These are phyloP conservation scores for Hypoxylon sp. DNA, from an alignment of 2,329 filamentous ascomycete species.

Conservation along the genomic window DNA sequence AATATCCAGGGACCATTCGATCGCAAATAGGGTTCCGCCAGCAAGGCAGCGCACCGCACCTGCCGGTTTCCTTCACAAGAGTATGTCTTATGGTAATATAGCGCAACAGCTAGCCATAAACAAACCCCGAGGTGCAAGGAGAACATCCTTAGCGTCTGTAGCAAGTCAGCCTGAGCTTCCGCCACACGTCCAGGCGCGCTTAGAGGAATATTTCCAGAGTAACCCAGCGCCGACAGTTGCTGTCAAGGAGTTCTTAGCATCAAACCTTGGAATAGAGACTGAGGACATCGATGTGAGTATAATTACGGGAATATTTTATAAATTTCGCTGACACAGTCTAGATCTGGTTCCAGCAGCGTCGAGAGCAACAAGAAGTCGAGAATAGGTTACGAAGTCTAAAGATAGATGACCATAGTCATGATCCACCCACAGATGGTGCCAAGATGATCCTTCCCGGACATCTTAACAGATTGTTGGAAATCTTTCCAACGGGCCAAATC, in stretches of 20 bases:
- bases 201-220: constrained; percentile 68
- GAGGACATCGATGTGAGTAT: constrained; percentile 64
- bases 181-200: constrained; percentile 63
- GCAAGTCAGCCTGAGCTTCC: constrained; percentile 64
- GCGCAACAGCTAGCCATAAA: constrained; percentile 62
- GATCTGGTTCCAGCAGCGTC: constrained; percentile 69
- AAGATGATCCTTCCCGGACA: constrained; percentile 68
- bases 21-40: constrained; percentile 21
- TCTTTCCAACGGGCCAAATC: constrained; percentile 62
- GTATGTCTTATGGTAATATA: constrained; percentile 51
- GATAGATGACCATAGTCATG: constrained; percentile 56
- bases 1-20: constrained; percentile 15
- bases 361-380: constrained; percentile 63
- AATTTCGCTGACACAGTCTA: constrained; percentile 46
- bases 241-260: constrained; percentile 68
- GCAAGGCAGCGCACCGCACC: constrained; percentile 43
- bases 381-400: constrained; percentile 62
- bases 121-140: constrained; percentile 60
- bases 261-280: constrained; percentile 67
- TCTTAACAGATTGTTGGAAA: constrained; percentile 65
- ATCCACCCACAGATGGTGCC: constrained; percentile 53
- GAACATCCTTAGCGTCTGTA: constrained; percentile 57
- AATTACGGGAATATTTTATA: background rate
- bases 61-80: constrained; percentile 35
- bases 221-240: constrained; percentile 65